phyloP scores from a whole-genome alignment of 1,284 basidiomycete species.

The Naganishia liquefaciens region DNA sequence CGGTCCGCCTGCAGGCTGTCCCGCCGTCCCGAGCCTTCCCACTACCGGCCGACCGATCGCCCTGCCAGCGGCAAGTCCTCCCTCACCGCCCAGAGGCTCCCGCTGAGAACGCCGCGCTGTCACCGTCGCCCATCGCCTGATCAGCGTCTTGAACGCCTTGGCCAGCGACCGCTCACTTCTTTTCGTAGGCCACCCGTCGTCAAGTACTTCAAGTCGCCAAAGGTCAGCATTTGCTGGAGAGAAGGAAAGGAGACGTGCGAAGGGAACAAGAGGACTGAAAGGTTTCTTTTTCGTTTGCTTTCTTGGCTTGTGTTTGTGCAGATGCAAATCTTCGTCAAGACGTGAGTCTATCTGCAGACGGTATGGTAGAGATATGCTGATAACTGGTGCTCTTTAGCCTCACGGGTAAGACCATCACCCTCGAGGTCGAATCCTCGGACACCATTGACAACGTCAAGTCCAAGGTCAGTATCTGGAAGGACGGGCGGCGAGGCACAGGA shows the following conservation, averaged over 20 bases:
- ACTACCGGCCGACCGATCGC: conserved; percentile 12
- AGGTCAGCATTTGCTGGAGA: conserved; percentile 18
- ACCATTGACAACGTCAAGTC: too few species aligned
- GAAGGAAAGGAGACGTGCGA: neutral
- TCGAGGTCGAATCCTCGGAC: too few species aligned
- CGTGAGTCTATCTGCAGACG: conserved; percentile 38
- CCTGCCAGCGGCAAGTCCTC: neutral
- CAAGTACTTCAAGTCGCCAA: conserved; percentile 30
- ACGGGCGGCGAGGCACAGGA: neutral
- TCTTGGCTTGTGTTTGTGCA: conserved; percentile 11
- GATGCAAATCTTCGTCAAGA: conserved; percentile 63
- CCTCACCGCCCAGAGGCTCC: conserved; percentile 1
- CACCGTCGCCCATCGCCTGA: conserved; percentile 13
- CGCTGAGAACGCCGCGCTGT: conserved; percentile 23
- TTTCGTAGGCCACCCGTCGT: conserved; percentile 11
- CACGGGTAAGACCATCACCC: too few species aligned
- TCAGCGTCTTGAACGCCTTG: conserved; percentile 2
- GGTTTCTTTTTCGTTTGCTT: conserved; percentile 10
- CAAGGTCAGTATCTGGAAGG: conserved; percentile 41
- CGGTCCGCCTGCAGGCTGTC: neutral
- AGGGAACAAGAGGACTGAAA: conserved; percentile 25
- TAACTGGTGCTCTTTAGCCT: conserved; percentile 56
- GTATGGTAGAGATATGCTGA: neutral
- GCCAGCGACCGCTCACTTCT: conserved; percentile 27
- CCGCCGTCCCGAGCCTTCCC: neutral